Conservation (phyloP, 2,329 filamentous ascomycete species). For the Colletotrichum tamarilloi region DNA sequence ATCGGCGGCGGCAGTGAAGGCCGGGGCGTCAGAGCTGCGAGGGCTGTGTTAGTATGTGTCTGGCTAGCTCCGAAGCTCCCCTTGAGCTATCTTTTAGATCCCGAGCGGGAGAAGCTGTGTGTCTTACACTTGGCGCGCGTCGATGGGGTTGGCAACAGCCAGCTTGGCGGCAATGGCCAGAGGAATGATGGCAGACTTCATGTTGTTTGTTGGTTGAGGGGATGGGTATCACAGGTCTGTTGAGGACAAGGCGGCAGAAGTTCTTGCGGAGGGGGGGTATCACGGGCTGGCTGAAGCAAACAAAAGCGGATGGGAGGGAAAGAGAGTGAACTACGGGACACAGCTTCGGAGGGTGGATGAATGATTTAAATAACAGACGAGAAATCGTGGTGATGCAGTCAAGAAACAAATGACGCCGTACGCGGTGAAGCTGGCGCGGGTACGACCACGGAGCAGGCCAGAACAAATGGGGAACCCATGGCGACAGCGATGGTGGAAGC, state of each 20-base stretch:
- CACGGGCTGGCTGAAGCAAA: conserved; percentile 17
- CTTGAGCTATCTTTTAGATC: background rate
- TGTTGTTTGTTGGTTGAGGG: background rate
- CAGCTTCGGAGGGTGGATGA: background rate
- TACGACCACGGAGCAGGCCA: conserved; percentile 21
- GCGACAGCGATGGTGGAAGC: conserved; percentile 25
- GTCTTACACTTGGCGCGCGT: conserved; percentile 29
- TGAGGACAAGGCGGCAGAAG: background rate
- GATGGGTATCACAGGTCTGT: conserved; percentile 5
- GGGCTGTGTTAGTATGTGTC: conserved; percentile 7
- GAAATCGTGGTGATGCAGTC: conserved; percentile 21
- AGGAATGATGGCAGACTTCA: conserved; percentile 23
- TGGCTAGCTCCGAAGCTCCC: background rate
- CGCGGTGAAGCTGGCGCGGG: conserved; percentile 24
- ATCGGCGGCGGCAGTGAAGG: conserved; percentile 42
- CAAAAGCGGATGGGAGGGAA: background rate
- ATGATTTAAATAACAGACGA: conserved; percentile 25
- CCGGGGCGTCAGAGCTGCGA: conserved; percentile 23
- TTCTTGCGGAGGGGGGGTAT: conserved; percentile 12
- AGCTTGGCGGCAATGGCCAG: conserved; percentile 27
- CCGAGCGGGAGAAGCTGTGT: background rate
- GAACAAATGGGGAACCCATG: conserved; percentile 23
- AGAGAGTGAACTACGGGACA: background rate
- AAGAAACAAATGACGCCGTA: conserved; percentile 33
- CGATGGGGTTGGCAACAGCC: conserved; percentile 17